These are phyloP conservation scores for Aspergillus caelatus DNA, from an alignment of 2,329 filamentous ascomycete species.

Conservation along the genomic window DNA sequence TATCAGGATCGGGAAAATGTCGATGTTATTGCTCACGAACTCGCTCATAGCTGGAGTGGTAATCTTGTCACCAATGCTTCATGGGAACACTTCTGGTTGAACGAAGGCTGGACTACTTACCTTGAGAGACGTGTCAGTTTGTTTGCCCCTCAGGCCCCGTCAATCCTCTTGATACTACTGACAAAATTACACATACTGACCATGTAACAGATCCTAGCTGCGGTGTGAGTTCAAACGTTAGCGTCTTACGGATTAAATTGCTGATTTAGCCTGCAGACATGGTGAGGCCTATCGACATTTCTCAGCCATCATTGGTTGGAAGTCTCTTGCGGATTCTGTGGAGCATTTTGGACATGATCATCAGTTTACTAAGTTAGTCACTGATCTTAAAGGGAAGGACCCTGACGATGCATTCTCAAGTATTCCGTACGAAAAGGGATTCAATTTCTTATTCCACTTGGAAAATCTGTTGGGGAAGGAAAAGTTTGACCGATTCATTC, in stretches of 20 bases:
- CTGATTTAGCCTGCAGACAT: constrained; percentile 56
- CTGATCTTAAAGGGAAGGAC: constrained; percentile 85
- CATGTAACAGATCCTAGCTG: constrained; percentile 40
- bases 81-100: constrained; percentile 62
- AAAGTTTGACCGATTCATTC: constrained; percentile 95
- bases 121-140: constrained; percentile 71
- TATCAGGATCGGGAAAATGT: constrained; percentile 76
- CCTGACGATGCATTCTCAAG: constrained; percentile 94
- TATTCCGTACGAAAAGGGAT: constrained; percentile 95
- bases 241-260: neutral
- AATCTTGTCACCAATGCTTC: constrained; percentile 65
- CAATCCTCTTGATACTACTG: neutral
- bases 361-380: constrained; percentile 88
- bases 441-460: constrained; percentile 88
- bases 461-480: constrained; percentile 81
- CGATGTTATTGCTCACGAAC: constrained; percentile 91
- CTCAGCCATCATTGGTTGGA: constrained; percentile 95
- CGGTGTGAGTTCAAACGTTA: constrained; percentile 33
- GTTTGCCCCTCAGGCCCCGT: neutral
- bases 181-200: constrained; percentile 17
- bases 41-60: constrained; percentile 79
- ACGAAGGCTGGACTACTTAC: constrained; percentile 91
- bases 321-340: constrained; percentile 79
- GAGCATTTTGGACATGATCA: constrained; percentile 78
- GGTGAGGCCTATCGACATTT: constrained; percentile 88